Evolutionary conservation across 169 alveolate genomes (phyloP).

Genomic region (Perkinsus olseni): DNA sequence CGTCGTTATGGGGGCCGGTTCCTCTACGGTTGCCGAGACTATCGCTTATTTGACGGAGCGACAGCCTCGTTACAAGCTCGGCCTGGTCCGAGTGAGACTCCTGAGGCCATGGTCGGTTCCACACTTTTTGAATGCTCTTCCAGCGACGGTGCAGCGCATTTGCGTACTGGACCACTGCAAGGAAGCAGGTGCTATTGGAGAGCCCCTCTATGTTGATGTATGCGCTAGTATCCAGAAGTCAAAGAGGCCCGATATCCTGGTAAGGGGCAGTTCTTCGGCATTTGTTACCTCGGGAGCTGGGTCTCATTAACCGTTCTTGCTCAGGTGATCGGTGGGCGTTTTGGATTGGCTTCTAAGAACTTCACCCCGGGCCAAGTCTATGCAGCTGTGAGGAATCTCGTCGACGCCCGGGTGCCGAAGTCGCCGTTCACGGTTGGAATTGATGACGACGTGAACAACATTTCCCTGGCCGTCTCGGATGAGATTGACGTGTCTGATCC

Average conservation of each 20-base stretch:
- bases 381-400: slow-evolving; percentile 40
- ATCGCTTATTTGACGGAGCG: not conserved
- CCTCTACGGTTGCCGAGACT: slow-evolving; percentile 40
- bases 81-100: slow-evolving; percentile 43
- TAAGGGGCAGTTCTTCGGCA: not conserved
- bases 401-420: slow-evolving; percentile 28
- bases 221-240: slow-evolving; percentile 19
- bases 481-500: slow-evolving; percentile 13
- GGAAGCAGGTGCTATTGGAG: slow-evolving; percentile 46
- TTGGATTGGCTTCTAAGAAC: slow-evolving; percentile 47
- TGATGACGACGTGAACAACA: slow-evolving; percentile 42
- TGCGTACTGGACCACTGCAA: slow-evolving; percentile 43
- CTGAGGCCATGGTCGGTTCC: slow-evolving; percentile 47
- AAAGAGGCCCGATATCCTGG: not conserved
- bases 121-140: slow-evolving; percentile 36
- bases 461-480: slow-evolving; percentile 25
- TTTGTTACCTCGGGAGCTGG: too few species aligned
- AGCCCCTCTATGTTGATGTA: slow-evolving; percentile 45
- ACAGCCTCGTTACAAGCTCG: slow-evolving; percentile 24
- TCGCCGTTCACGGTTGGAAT: slow-evolving; percentile 48
- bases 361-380: slow-evolving; percentile 47
- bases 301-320: not conserved
- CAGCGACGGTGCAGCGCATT: slow-evolving; percentile 33
- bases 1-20: slow-evolving; percentile 49
- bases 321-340: slow-evolving; percentile 40